Base-by-base conservation (phyloP, 192 early-diverging fungal species). In the Umbelopsis sp. region DNA sequence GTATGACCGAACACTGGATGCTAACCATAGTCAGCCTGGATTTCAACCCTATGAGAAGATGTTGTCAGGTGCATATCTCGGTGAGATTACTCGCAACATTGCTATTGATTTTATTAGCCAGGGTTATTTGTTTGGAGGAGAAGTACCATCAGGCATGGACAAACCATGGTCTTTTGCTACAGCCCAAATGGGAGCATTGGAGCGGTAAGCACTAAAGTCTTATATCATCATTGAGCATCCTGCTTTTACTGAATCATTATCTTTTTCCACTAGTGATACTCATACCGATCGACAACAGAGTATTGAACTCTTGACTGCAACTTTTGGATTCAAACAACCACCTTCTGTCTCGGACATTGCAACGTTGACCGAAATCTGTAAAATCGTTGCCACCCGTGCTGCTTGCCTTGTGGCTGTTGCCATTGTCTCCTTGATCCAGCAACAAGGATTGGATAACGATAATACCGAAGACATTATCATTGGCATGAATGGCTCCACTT, bases 21-120 rank as follows among this genome's bases (percentile, higher is more conserved):
- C 89, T 66, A 83, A 88, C 49, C 91, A 91, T 45, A 77, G 79
- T 52, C 92, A 94, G 74, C 91, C 93, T 22, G 85, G 90, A 69
- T 88, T 91, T 75, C 96, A 96, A 77, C 88, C 89, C 21, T 97
- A 92, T 83, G 97, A 98, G 79, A 98, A 98, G 85, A 93, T 96
- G 88, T 92, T 98, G 69, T 94, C 94, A 47, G 97, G 96, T 71
- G 86, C 91, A 76, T 98, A 98, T 72, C 82, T 98, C 69, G 95
- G 96, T 67, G 97, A 98, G 80, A 82, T 98, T 46, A 88, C 87
- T 4, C 89, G 97, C 61, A 82, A 91, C 68, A 84, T 89, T 47
- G 65, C 92, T 37, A 77, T 96, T 64, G 94, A 97, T 81, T 82
- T 97, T 68, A 87, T 94, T 47, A 80, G 90, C 69, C 86, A 89